A percentile compares a stretch with the other conserved stretches of the same genome.
phyloP scores from a whole-genome alignment of 2,329 filamentous ascomycete genomes.

The Scytalidium sp. region DNA sequence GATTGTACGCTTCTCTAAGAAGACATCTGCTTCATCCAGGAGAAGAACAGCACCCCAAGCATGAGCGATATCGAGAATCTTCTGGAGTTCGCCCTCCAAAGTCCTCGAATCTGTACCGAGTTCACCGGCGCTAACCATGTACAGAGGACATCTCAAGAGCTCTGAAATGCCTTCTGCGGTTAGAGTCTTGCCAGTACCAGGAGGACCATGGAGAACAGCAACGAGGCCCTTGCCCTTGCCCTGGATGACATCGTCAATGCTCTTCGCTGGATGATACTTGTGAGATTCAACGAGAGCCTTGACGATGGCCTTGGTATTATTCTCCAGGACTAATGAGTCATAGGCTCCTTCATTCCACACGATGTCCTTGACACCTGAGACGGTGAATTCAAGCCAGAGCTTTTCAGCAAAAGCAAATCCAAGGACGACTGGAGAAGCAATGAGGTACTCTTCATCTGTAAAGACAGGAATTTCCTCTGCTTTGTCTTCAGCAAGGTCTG shows the following conservation, averaged over 20 bases:
- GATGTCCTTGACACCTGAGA: conserved; percentile 77
- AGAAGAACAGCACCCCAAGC: conserved; percentile 83
- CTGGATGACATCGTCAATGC: conserved; percentile 78
- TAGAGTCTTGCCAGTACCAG: conserved; percentile 84
- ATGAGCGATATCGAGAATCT: conserved; percentile 82
- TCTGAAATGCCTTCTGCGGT: conserved; percentile 87
- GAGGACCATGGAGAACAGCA: conserved; percentile 76
- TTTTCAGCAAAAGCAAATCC: conserved; percentile 89
- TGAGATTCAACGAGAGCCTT: conserved; percentile 81
- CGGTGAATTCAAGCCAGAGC: conserved; percentile 83
- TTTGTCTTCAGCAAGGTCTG: conserved; percentile 17
- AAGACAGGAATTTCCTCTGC: conserved; percentile 50
- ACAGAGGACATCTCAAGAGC: conserved; percentile 75
- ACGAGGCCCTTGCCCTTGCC: conserved; percentile 88
- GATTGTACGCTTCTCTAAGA: conserved; percentile 78
- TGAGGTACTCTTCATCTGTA: conserved; percentile 78
- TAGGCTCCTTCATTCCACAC: conserved; percentile 83
- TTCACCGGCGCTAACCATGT: conserved; percentile 80
- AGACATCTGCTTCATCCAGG: conserved; percentile 82
- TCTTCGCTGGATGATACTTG: conserved; percentile 76
- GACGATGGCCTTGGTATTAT: conserved; percentile 63
- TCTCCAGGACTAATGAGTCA: conserved; percentile 71
- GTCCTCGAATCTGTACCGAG: conserved; percentile 73
- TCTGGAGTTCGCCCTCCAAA: conserved; percentile 75
- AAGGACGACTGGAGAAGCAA: conserved; percentile 79